A percentile compares a stretch with the other conserved stretches of the same genome.
Evolutionary conservation across 805 yeast species (phyloP).

Genomic region (Cephaloascus fragrans): DNA sequence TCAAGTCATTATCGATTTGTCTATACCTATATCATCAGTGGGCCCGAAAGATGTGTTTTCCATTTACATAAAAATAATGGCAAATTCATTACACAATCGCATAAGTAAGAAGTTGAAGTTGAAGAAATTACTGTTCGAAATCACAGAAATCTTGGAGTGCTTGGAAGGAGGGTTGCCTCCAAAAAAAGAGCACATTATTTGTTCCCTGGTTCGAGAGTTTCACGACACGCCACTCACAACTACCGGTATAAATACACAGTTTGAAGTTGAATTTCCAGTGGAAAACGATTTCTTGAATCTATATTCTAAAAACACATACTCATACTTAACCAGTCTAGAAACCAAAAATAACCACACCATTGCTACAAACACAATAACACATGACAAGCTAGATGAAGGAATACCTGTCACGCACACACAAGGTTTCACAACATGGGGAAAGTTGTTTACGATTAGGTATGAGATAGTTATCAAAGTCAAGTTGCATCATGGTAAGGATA

Average conservation of each 20-base stretch:
- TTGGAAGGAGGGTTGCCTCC: conserved; percentile 41
- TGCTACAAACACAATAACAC: conserved; percentile 2
- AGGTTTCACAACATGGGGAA: conserved; percentile 42
- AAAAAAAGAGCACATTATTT: conserved; percentile 32
- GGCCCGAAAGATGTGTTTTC: conserved; percentile 45
- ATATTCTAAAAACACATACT: conserved; percentile 6
- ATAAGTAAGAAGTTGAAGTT: conserved; percentile 24
- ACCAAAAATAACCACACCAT: neutral
- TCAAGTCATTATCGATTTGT: conserved; percentile 34
- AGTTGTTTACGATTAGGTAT: conserved; percentile 41
- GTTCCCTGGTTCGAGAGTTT: conserved; percentile 19
- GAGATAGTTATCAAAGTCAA: conserved; percentile 40
- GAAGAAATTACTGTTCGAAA: conserved; percentile 34
- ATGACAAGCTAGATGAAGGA: conserved; percentile 23
- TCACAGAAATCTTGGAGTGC: conserved; percentile 45
- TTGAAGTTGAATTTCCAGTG: conserved; percentile 20
- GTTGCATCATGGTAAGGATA: conserved; percentile 36
- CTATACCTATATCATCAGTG: conserved; percentile 42
- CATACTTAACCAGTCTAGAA: neutral
- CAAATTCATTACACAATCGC: conserved; percentile 22
- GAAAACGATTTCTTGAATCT: conserved; percentile 24
- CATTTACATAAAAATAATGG: conserved; percentile 27
- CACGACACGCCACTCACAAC: conserved; percentile 14
- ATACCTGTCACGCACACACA: conserved; percentile 35
- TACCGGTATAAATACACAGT: conserved; percentile 15